Evolutionary conservation across 169 alveolate species (phyloP).

Genomic region (Perkinsus olseni): DNA sequence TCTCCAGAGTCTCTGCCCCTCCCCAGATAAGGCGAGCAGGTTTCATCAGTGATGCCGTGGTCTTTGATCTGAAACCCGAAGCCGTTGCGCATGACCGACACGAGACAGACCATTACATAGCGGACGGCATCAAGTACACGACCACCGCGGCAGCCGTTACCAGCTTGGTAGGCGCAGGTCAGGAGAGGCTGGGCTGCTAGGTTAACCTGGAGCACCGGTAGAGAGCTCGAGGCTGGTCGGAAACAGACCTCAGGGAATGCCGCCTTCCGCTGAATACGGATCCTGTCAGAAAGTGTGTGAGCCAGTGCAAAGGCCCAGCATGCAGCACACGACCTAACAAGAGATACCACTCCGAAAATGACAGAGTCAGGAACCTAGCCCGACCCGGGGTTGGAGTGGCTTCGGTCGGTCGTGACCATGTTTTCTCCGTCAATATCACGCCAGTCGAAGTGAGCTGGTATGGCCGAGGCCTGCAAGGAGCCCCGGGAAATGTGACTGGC

Average conservation of each 20-base stretch:
- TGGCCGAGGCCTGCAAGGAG: neutral
- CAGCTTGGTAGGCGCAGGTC: slow-evolving; percentile 34
- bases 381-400: neutral
- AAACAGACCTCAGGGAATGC: slow-evolving; percentile 42
- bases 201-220: slow-evolving; percentile 7
- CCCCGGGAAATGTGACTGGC: neutral
- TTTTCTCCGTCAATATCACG: neutral
- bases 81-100: neutral
- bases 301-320: slow-evolving; percentile 16
- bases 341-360: neutral
- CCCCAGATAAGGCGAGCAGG: slow-evolving; percentile 53
- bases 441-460: neutral
- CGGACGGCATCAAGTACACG: slow-evolving; percentile 29
- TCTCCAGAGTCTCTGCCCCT: slow-evolving; percentile 27
- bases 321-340: neutral
- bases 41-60: slow-evolving; percentile 53
- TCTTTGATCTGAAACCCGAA: neutral
- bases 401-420: neutral
- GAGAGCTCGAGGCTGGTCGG: neutral
- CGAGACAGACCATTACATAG: slow-evolving; percentile 16
- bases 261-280: slow-evolving; percentile 49
- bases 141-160: slow-evolving; percentile 53
- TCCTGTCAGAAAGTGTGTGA: slow-evolving; percentile 47
- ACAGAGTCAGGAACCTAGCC: neutral
- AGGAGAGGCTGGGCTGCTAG: slow-evolving; percentile 45